These are phyloP conservation scores for Camellia oleifera DNA, from an alignment of 179 eudicot species.

Conservation along the genomic window DNA sequence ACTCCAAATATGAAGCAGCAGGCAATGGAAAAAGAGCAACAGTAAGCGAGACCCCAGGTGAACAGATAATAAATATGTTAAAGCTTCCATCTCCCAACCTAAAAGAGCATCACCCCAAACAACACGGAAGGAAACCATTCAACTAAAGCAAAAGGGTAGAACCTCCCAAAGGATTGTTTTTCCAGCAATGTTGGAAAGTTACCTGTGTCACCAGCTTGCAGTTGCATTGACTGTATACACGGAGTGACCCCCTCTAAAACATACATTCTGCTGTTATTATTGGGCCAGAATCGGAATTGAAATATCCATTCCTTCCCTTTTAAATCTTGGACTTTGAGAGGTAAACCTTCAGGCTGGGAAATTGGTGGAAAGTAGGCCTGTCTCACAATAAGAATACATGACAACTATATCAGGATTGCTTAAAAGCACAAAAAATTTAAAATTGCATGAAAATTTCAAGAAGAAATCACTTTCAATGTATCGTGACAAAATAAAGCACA, in stretches of 20 bases:
- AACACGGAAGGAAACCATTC: background rate
- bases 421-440: background rate
- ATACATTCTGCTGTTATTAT: slow-evolving; percentile 77
- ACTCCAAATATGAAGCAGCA: background rate
- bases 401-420: background rate
- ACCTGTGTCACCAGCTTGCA: slow-evolving; percentile 81
- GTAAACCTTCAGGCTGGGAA: slow-evolving; percentile 59
- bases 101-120: background rate
- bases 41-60: background rate
- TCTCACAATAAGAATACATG: background rate
- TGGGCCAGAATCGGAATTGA: slow-evolving; percentile 78
- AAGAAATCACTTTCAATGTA: background rate
- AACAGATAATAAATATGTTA: background rate
- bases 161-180: background rate
- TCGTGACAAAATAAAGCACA: background rate
- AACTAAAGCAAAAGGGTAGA: background rate
- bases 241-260: slow-evolving; percentile 74
- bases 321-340: slow-evolving; percentile 54
- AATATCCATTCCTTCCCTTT: slow-evolving; percentile 72
- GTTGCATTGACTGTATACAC: slow-evolving; percentile 62
- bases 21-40: background rate
- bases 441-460: background rate
- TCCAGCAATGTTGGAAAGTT: slow-evolving; percentile 17
- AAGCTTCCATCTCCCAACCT: background rate
- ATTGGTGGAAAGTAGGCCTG: slow-evolving; percentile 72